Evolutionary conservation across 441 rosid species (phyloP).

Genomic region (Gossypium schwendimanii): DNA sequence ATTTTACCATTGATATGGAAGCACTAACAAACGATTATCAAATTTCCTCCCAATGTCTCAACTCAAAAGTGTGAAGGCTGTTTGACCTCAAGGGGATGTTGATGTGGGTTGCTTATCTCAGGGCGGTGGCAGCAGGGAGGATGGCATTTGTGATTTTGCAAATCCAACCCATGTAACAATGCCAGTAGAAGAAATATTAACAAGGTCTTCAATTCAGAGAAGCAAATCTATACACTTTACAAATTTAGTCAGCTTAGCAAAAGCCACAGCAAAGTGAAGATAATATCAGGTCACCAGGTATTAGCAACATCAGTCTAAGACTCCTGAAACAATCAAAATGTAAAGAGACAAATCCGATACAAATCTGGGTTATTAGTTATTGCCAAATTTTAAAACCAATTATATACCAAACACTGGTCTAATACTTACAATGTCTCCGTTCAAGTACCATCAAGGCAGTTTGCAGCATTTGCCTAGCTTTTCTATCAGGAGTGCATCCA

Average conservation of each 20-base stretch:
- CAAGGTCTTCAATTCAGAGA: background rate
- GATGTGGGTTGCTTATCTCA: constrained; percentile 20
- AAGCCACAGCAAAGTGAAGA: background rate
- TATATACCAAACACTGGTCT: background rate
- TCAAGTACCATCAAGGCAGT: constrained; percentile 42
- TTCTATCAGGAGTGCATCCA: constrained; percentile 60
- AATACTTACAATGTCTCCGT: constrained; percentile 30
- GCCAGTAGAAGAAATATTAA: constrained; percentile 22
- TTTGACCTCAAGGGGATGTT: background rate
- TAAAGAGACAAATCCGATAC: background rate
- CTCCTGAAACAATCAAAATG: background rate
- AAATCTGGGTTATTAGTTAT: background rate
- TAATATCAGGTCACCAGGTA: background rate
- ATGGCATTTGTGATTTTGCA: constrained; percentile 65
- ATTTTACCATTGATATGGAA: constrained; percentile 10
- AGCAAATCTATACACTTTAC: background rate
- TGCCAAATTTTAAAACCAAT: background rate
- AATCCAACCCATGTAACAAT: constrained; percentile 75
- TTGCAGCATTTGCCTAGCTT: constrained; percentile 49
- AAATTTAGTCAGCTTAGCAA: background rate
- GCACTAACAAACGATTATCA: constrained; percentile 12
- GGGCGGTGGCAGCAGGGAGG: constrained; percentile 30
- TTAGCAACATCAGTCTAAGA: background rate
- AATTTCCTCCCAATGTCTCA: constrained; percentile 6
- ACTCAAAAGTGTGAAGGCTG: background rate